Evolutionary conservation across 768 basidiomycete genomes (phyloP).

Genomic region (Boletus sensibilis): DNA sequence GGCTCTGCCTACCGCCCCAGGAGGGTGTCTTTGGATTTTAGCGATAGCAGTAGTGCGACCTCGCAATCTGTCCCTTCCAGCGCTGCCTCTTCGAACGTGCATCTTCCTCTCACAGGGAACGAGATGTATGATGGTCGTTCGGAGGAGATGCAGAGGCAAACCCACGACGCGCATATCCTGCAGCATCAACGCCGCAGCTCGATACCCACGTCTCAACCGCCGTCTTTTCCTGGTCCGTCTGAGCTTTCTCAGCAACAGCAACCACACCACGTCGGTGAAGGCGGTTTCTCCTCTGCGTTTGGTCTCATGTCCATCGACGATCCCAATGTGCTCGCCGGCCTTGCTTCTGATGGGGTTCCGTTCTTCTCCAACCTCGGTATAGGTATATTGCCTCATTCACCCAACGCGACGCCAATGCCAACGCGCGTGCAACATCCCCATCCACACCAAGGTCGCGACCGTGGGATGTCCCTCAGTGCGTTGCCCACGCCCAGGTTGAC

Average conservation of each 20-base stretch:
- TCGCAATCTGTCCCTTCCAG: slow-evolving; percentile 51
- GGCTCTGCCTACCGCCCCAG: slow-evolving; percentile 32
- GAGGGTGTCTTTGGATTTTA: slow-evolving; percentile 37
- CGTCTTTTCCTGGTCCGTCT: slow-evolving; percentile 1
- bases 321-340: slow-evolving; percentile 61
- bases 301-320: slow-evolving; percentile 79
- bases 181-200: slow-evolving; percentile 21
- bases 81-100: slow-evolving; percentile 51
- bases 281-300: slow-evolving; percentile 60
- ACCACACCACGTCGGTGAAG: slow-evolving; percentile 29
- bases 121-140: slow-evolving; percentile 30
- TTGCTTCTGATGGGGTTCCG: slow-evolving; percentile 55
- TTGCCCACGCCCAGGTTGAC: slow-evolving; percentile 32
- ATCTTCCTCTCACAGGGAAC: slow-evolving; percentile 42
- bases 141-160: slow-evolving; percentile 29
- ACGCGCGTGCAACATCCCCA: slow-evolving; percentile 25
- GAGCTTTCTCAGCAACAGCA: slow-evolving; percentile 16
- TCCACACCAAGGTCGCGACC: slow-evolving; percentile 18
- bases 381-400: slow-evolving; percentile 36
- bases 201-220: slow-evolving; percentile 12
- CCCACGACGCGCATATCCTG: slow-evolving; percentile 13
- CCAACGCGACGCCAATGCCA: slow-evolving; percentile 51
- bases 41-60: slow-evolving; percentile 44
- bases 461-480: slow-evolving; percentile 26
- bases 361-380: slow-evolving; percentile 51